These are phyloP conservation scores for Stemphylium lycopersici DNA, from an alignment of 2,329 filamentous ascomycete species.

Conservation along the genomic window DNA sequence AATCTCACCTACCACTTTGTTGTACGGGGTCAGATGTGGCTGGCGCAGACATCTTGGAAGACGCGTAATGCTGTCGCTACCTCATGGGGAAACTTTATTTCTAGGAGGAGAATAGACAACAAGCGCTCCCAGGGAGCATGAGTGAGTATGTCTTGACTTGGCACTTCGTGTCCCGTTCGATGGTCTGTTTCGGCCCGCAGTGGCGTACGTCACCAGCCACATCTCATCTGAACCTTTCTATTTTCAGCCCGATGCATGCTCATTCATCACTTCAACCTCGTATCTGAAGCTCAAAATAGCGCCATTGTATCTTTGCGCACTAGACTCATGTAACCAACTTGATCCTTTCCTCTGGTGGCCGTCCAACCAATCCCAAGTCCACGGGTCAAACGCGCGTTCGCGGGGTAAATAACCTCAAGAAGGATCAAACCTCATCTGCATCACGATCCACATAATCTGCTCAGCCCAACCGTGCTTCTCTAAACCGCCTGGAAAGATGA, in stretches of 20 bases:
- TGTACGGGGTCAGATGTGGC: slow-evolving; percentile 38
- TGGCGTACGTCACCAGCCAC: slow-evolving; percentile 36
- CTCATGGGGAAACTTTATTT: slow-evolving; percentile 8
- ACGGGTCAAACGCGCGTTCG: slow-evolving; percentile 1
- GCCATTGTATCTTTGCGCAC: background rate
- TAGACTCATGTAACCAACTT: background rate
- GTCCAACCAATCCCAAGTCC: background rate
- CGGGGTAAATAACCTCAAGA: slow-evolving; percentile 4
- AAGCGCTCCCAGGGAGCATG: slow-evolving; percentile 29
- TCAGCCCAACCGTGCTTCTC: background rate
- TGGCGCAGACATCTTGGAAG: slow-evolving; percentile 38
- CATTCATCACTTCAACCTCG: background rate
- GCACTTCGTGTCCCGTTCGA: slow-evolving; percentile 46
- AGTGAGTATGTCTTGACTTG: slow-evolving; percentile 38
- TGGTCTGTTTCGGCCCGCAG: slow-evolving; percentile 35
- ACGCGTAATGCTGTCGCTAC: slow-evolving; percentile 16
- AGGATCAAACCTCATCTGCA: background rate
- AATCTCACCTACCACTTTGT: slow-evolving; percentile 45
- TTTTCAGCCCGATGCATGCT: too few relatives aligned
- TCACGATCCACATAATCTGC: background rate
- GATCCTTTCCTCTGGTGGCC: background rate
- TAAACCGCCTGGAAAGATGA: slow-evolving; percentile 7
- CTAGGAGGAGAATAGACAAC: slow-evolving; percentile 3
- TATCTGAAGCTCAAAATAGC: background rate
- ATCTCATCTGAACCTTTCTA: background rate